These are phyloP conservation scores for Cercophora scortea DNA, from an alignment of 495 filamentous ascomycete genomes.

Conservation along the genomic window DNA sequence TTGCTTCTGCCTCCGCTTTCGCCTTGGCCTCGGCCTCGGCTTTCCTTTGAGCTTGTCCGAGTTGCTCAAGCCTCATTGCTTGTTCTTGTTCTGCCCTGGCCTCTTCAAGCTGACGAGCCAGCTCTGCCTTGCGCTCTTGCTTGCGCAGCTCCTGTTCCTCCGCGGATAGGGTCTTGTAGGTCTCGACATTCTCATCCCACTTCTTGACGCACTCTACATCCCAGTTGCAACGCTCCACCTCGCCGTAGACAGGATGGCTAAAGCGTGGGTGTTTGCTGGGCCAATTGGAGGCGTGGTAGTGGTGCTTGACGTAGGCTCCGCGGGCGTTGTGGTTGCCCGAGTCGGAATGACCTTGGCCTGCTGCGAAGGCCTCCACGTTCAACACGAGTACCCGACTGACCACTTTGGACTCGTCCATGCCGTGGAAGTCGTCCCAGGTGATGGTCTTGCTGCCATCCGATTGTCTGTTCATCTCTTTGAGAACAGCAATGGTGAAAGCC, in stretches of 20 bases:
- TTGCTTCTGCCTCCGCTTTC: not conserved
- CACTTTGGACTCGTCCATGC: conserved; percentile 48
- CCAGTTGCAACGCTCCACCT: conserved; percentile 60
- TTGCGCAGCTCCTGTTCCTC: conserved; percentile 40
- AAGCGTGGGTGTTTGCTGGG: conserved; percentile 50
- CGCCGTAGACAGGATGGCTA: conserved; percentile 52
- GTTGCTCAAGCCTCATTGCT: conserved; percentile 1
- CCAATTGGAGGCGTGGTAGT: conserved; percentile 60
- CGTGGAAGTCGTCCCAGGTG: conserved; percentile 50
- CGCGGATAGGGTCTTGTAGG: conserved; percentile 31
- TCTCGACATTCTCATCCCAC: conserved; percentile 48
- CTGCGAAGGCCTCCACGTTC: conserved; percentile 56
- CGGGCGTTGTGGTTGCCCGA: conserved; percentile 53
- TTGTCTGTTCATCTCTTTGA: conserved; percentile 43
- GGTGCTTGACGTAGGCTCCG: conserved; percentile 52
- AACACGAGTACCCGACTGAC: conserved; percentile 51
- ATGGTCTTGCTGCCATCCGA: conserved; percentile 13
- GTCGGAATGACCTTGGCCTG: conserved; percentile 57
- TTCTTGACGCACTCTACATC: conserved; percentile 47
- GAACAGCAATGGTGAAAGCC: conserved; percentile 50
- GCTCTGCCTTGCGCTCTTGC: conserved; percentile 15
- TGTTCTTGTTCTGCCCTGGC: conserved; percentile 6
- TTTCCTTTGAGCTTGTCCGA: conserved; percentile 2
- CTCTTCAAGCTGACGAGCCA: conserved; percentile 1
- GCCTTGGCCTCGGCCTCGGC: conserved; percentile 1